Evolutionary conservation across 1,139 yeast species (phyloP).

Genomic region (Entelexis paramagnoliae): DNA sequence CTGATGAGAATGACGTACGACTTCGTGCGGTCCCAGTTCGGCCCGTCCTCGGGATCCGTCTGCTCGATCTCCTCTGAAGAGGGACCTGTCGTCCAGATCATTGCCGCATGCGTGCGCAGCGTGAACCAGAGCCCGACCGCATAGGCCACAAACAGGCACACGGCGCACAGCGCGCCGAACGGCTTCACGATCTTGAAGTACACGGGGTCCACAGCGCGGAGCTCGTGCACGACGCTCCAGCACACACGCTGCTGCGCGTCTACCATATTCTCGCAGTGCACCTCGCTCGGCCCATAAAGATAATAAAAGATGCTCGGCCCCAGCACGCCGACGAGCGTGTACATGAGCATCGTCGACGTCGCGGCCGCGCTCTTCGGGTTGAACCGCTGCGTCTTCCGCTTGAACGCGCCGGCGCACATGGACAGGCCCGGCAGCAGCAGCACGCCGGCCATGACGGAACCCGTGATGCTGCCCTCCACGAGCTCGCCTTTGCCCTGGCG

Average conservation of each 20-base stretch:
- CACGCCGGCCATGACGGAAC: slow-evolving; percentile 88
- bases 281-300: slow-evolving; percentile 79
- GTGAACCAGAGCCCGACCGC: slow-evolving; percentile 90
- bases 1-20: slow-evolving; percentile 74
- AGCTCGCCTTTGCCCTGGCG: slow-evolving; percentile 74
- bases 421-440: slow-evolving; percentile 83
- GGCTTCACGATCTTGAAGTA: slow-evolving; percentile 65
- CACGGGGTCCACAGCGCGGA: slow-evolving; percentile 48
- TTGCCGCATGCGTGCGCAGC: slow-evolving; percentile 86
- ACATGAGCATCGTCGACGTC: slow-evolving; percentile 86
- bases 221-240: slow-evolving; percentile 67
- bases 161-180: slow-evolving; percentile 68
- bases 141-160: slow-evolving; percentile 72
- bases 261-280: slow-evolving; percentile 43
- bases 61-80: slow-evolving; percentile 18
- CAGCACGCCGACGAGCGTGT: slow-evolving; percentile 84
- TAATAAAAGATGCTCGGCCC: slow-evolving; percentile 88
- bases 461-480: slow-evolving; percentile 97
- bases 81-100: slow-evolving; percentile 65
- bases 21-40: slow-evolving; percentile 87
- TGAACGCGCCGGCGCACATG: slow-evolving; percentile 94
- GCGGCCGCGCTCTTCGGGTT: slow-evolving; percentile 97
- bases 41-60: slow-evolving; percentile 66
- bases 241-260: slow-evolving; percentile 36
- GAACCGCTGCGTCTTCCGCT: slow-evolving; percentile 84